A percentile compares a stretch with the other conserved stretches of the same genome.
Evolutionary conservation across 257 asterid genomes (phyloP).

Genomic region (Craterostigma plantagineum): DNA sequence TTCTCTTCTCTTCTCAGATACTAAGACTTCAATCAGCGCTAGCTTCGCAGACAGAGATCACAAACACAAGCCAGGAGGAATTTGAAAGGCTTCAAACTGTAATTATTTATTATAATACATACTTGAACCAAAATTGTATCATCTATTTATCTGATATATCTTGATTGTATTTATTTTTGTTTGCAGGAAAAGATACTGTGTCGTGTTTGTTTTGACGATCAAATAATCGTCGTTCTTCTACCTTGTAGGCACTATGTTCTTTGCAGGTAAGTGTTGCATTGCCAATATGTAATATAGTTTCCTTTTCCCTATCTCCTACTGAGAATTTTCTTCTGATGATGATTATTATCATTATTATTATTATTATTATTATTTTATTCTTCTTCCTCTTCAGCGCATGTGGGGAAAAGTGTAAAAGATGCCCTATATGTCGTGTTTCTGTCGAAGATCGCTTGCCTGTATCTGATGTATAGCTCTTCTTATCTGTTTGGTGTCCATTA

Average conservation of each 20-base stretch:
- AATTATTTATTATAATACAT: slow-evolving; percentile 7
- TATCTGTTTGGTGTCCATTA: too few species aligned
- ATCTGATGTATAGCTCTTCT: slow-evolving; percentile 30
- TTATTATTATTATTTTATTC: background rate
- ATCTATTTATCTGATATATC: background rate
- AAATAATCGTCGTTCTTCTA: slow-evolving; percentile 62
- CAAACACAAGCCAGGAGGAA: slow-evolving; percentile 75
- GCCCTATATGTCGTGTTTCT: slow-evolving; percentile 78
- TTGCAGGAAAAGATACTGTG: slow-evolving; percentile 77
- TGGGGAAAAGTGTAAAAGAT: slow-evolving; percentile 74
- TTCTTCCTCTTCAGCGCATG: slow-evolving; percentile 31
- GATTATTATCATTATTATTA: too few species aligned
- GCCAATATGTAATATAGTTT: too few species aligned
- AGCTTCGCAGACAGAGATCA: slow-evolving; percentile 54
- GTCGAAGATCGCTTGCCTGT: slow-evolving; percentile 67
- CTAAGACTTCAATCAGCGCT: slow-evolving; percentile 75
- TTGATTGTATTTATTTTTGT: slow-evolving; percentile 5
- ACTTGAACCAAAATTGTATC: slow-evolving; percentile 1
- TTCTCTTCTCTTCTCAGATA: slow-evolving; percentile 26
- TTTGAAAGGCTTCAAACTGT: slow-evolving; percentile 76
- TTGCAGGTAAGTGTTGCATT: slow-evolving; percentile 43
- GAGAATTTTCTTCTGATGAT: too few species aligned
- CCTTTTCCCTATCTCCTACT: too few species aligned
- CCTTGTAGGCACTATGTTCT: slow-evolving; percentile 88
- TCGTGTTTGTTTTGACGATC: slow-evolving; percentile 81